Base-by-base conservation (phyloP, 148 eudicot species). In the Rhododendron henanense region DNA sequence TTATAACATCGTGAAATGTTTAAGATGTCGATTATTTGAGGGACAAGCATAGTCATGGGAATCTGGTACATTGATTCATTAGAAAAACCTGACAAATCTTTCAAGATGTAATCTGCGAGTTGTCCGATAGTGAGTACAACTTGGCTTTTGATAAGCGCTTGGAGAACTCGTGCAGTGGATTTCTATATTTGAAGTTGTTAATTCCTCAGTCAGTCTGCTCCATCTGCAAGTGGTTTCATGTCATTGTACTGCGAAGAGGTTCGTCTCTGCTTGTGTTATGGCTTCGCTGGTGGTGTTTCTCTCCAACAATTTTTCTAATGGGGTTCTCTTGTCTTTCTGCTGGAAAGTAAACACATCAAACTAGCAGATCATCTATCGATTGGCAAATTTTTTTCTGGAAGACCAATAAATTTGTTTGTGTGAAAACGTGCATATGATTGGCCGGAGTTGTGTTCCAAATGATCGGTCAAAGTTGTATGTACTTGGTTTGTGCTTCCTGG, bases 1-100 rank as follows among this genome's bases (percentile, higher is more conserved):
- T 77, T 92, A 91, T 78, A 90, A 86, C 73, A 84, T 97, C n/a
- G 87, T 93, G 61, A 88, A 74, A 78, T 90, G 90, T 80, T 85
- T 97, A 89, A 94, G 98, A 91, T 79, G 82, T 74, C 91, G 53
- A 63, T 85, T 97, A 84, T 93, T 97, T 88, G 88, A 89, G 79
- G 87, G 85, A 57, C 74, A 41, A 37, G 33, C 67, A 1, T 84
- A 84, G 19, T 83, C 59, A n/a, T 87, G 81, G 86, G 83, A 57
- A 45, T 73, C 28, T 59, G 19, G 59, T 47, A 48, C 44, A 7
- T 53, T 2, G 10, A 51, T 51, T 51, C 25, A 23, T 39, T 1
- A 4, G 3, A 6, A 47, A 79, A 71, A 28, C 77, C 77, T 28
- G 18, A 33, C 77, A 14, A 79, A 14, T 79, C 21, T 79, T 50